Conservation (phyloP, 2,329 filamentous ascomycete species). For the Ceratocystiopsis minuta region DNA sequence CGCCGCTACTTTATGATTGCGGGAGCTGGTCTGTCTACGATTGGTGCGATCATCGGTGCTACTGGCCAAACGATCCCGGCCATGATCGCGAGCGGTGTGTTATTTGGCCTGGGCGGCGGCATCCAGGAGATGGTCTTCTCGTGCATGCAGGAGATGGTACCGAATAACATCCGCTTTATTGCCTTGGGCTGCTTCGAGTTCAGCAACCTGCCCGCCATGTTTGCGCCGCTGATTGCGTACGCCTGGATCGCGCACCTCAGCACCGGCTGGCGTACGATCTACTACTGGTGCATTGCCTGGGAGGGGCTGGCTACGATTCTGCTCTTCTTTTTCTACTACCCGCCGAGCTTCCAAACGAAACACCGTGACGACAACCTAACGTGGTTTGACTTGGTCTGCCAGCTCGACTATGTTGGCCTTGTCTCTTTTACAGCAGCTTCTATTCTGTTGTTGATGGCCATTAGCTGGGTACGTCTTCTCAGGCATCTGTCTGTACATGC, state of each 20-base stretch:
- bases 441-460: conserved; percentile 13
- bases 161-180: conserved; percentile 16
- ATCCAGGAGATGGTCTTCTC: conserved; percentile 23
- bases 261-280: conserved; percentile 15
- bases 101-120: conserved; percentile 21
- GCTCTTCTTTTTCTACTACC: conserved; percentile 16
- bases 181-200: conserved; percentile 15
- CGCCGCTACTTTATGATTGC: conserved; percentile 19
- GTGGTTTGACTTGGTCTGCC: conserved; percentile 8
- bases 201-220: conserved; percentile 15
- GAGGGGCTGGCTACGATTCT: conserved; percentile 8
- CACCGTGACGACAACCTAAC: conserved; percentile 12
- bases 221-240: conserved; percentile 16
- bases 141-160: conserved; percentile 18
- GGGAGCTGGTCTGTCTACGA: conserved; percentile 15
- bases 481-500: too few relatives aligned
- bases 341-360: conserved; percentile 18
- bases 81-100: conserved; percentile 20
- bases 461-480: conserved; percentile 9
- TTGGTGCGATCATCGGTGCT: conserved; percentile 21
- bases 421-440: conserved; percentile 12
- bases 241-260: conserved; percentile 15
- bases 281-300: conserved; percentile 18
- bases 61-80: conserved; percentile 19
- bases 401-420: conserved; percentile 20